Evolutionary conservation across 768 basidiomycete genomes (phyloP), one percentile per base, ranked within the genome.

Genomic region (Hemileccinum impolitum): DNA sequence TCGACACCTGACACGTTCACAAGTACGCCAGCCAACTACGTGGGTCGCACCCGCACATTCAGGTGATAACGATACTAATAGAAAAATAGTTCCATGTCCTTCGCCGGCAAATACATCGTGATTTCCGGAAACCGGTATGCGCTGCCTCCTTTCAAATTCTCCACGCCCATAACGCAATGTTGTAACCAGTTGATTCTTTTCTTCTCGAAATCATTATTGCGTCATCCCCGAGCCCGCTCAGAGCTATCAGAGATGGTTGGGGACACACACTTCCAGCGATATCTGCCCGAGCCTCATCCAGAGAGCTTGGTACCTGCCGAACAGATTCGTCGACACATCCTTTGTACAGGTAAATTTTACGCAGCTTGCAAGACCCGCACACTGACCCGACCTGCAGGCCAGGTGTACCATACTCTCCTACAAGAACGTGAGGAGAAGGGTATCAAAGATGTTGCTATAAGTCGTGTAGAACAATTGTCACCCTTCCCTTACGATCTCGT

Each of bases 401-500:
- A 99, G 76, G 93, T 98, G 39, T 99, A 99, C 75, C 83, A 88
- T 62, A 77, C 89, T 26, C 80, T 99, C 36, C 66, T 94, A 21
- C 84, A 89, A 61, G 94, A 96, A 62, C 88, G 96, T 49, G 90
- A 95, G 66, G 87, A 88, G 37, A 83, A 82, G 53, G 92, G 91
- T 18, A 85, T 95, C 72, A 91, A 87, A 53, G 89, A 98, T 65
- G 79, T 99, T 55, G 95, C 87, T 21, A 96, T 99, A 62, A 94
- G 91, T 58, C 78, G 96, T 42, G 67, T 99, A 38, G 96, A 99
- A 67, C 96, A 99, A 70, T 63, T 98, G 47, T 94, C 93, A 23
- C 96, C 96, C 1, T 91, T 99, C 81, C 96, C 96, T 42, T 97
- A 98, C 64, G 95, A 98, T 60, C 72, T 94, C 44, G 88, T 94